Evolutionary conservation across 2,329 filamentous ascomycete genomes (phyloP).

Genomic region (Pestalotiopsis sp.): DNA sequence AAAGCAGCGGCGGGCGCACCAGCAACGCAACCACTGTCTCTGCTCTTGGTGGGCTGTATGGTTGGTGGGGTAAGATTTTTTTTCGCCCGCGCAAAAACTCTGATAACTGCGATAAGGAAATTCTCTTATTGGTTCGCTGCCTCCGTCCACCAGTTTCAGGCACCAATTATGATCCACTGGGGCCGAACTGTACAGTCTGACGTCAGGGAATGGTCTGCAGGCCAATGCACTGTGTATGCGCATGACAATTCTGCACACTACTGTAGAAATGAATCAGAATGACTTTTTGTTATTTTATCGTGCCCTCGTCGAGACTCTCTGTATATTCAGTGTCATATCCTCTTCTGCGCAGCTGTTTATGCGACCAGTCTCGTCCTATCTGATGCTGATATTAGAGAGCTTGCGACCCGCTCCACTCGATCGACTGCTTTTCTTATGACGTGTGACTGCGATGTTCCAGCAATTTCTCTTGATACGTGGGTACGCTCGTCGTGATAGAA

Average conservation of each 20-base stretch:
- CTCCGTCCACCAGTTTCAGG: not conserved
- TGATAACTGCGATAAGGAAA: slow-evolving; percentile 13
- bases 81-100: slow-evolving; percentile 14
- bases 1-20: not conserved
- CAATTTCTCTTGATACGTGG: too few relatives aligned
- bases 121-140: not conserved
- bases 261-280: not conserved
- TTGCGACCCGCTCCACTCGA: too few relatives aligned
- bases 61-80: slow-evolving; percentile 11
- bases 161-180: not conserved
- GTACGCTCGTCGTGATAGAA: too few relatives aligned
- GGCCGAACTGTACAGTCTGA: not conserved
- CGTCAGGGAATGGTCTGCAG: not conserved
- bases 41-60: slow-evolving; percentile 4
- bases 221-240: not conserved
- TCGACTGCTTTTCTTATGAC: too few relatives aligned
- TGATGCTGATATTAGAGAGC: too few relatives aligned
- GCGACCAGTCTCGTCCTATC: too few relatives aligned
- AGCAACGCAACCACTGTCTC: not conserved
- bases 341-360: too few relatives aligned
- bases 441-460: too few relatives aligned
- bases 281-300: not conserved
- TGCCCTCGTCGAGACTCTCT: not conserved
- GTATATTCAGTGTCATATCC: not conserved
- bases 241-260: not conserved